Evolutionary conservation across 345 rosid genomes (phyloP).

Genomic region (Anastatica hierochuntica): DNA sequence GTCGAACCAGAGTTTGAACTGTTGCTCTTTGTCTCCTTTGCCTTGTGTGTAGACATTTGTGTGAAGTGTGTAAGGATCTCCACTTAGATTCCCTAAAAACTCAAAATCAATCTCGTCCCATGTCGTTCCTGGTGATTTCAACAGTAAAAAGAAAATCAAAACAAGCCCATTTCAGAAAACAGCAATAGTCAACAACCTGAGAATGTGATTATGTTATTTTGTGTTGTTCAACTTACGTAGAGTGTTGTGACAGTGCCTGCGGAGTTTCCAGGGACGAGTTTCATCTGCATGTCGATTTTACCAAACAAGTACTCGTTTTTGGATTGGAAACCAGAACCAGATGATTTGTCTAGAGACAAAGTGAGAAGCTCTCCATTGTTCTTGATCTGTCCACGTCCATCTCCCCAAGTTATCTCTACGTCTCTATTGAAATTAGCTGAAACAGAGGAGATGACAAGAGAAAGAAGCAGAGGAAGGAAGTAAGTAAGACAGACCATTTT

Average conservation of each 20-base stretch:
- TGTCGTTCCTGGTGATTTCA: constrained; percentile 49
- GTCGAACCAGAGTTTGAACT: constrained; percentile 58
- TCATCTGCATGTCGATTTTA: no score
- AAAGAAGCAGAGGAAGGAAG: constrained; percentile 10
- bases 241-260: no score
- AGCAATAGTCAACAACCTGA: no score
- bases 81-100: constrained; percentile 55
- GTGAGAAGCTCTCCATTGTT: no score
- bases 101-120: constrained; percentile 68
- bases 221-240: constrained; percentile 26
- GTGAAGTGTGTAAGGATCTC: no score
- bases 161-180: no score
- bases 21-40: constrained; percentile 57
- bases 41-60: constrained; percentile 33
- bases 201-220: no score
- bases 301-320: no score
- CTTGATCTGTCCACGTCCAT: no score
- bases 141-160: constrained; percentile 20
- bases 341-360: constrained; percentile 16
- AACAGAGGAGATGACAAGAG: constrained; percentile 18
- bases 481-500: no score
- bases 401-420: constrained; percentile 24
- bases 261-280: no score
- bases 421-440: constrained; percentile 25
- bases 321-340: no score